Evolutionary conservation across 2,329 filamentous ascomycete species (phyloP), one percentile per base, ranked within the genome.

Genomic region (Aspergillus eucalypticola): DNA sequence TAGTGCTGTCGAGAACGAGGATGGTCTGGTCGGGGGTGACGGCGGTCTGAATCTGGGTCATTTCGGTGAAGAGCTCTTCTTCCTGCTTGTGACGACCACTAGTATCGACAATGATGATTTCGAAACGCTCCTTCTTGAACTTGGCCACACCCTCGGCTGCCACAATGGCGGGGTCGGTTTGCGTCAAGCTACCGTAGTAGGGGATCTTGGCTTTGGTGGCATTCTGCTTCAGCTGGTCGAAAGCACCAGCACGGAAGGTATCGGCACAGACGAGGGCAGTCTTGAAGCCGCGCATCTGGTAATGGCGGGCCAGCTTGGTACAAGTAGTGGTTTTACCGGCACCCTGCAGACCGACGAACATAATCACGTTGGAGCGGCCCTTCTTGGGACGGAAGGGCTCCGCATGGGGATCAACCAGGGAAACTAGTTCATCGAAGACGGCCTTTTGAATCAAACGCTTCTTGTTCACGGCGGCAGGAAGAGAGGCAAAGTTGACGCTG

Each of bases 141-240:
- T 98, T 96, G 50, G 96, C 92, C 32, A 99, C 95, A 79, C 95
- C 95, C 68, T 97, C 93, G n/a, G 88, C 86, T 0, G 95, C 94
- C 17, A 99, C 95, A 5, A 92, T 88, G 0, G 94, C 92, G 0
- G 95, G 95, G 73, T 99, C 95, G 7, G 93, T 97, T 80, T 99
- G 92, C 2, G 94, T 99, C 65, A 99, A 83, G 59, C 91, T 96
- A 70, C 95, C 95, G 75, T 96, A 99, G 84, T 99, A 99, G 8
- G 95, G 95, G 55, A 99, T 98, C 81, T 98, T 98, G 54, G 95
- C 95, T 78, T 98, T 99, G 35, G 92, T 98, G 1, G 95, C 95
- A 75, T 99, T 99, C 80, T 99, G 95, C 81, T 98, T 98, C 76
- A 99, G 78, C 81, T 99, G 95, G 74, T 99, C 95, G 69, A 99